A percentile compares a stretch with the other conserved stretches of the same genome.
These are phyloP conservation scores for Auriscalpium microsporum DNA, from an alignment of 768 basidiomycete genomes.

Conservation along the genomic window DNA sequence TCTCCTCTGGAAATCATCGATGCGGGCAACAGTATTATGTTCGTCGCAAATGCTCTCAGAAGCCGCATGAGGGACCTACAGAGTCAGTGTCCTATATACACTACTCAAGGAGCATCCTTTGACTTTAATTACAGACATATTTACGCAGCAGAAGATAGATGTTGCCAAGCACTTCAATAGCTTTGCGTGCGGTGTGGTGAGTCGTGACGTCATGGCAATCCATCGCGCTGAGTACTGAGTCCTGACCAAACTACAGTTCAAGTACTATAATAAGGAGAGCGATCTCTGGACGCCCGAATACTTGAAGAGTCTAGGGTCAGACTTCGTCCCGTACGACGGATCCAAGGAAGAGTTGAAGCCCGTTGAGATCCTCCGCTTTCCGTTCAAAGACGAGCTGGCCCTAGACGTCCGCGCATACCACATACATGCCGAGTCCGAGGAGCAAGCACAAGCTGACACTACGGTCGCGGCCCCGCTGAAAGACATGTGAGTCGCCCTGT, in stretches of 20 bases:
- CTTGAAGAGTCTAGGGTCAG: background rate
- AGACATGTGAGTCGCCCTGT: too few species aligned
- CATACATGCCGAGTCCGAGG: too few species aligned
- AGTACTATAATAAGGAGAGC: background rate
- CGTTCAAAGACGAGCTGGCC: too few species aligned
- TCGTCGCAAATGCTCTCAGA: background rate
- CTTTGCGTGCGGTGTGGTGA: background rate
- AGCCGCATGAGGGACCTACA: background rate
- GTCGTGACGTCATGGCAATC: background rate
- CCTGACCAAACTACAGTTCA: background rate
- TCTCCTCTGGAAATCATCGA: constrained; percentile 3
- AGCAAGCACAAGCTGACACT: too few species aligned
- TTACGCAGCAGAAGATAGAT: background rate
- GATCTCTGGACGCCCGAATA: background rate
- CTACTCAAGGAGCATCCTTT: background rate
- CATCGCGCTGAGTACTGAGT: background rate
- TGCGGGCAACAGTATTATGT: background rate
- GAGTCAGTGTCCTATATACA: background rate
- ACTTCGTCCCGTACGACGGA: background rate
- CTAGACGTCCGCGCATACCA: too few species aligned
- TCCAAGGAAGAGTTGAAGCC: too few species aligned
- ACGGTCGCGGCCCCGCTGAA: background rate
- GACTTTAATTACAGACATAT: background rate
- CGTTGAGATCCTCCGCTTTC: too few species aligned
- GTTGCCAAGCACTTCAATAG: background rate